phyloP scores from a whole-genome alignment of 2,329 filamentous ascomycete genomes.

The Zarea fungicola region DNA sequence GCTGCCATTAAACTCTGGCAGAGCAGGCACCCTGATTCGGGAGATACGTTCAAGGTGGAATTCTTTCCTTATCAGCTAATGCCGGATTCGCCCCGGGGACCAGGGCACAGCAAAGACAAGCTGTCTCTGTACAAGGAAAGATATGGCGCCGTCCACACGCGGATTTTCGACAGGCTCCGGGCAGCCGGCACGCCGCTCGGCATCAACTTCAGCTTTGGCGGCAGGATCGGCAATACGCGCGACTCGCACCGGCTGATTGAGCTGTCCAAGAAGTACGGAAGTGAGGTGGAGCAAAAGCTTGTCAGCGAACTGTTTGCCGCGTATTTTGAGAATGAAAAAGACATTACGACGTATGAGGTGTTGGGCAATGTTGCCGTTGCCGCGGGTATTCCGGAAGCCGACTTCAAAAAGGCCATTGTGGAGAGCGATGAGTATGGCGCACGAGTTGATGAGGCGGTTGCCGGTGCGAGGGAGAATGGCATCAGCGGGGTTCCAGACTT shows the following conservation, averaged over 20 bases:
- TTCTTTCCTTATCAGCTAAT: conserved; percentile 43
- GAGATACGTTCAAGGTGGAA: conserved; percentile 54
- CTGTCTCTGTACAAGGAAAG: conserved; percentile 29
- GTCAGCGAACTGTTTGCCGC: conserved; percentile 38
- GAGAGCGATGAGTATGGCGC: conserved; percentile 44
- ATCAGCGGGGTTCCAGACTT: conserved; percentile 69
- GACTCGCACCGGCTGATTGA: conserved; percentile 42
- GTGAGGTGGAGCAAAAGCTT: conserved; percentile 52
- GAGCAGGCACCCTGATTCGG: conserved; percentile 33
- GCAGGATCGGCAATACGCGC: conserved; percentile 11
- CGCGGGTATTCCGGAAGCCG: conserved; percentile 42
- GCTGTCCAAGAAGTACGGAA: conserved; percentile 43
- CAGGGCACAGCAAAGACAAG: conserved; percentile 31
- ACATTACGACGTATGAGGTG: conserved; percentile 36
- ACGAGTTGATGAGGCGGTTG: conserved; percentile 28
- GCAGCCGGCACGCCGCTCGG: conserved; percentile 29
- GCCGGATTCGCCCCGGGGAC: conserved; percentile 28
- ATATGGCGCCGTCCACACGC: conserved; percentile 61
- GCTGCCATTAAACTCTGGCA: conserved; percentile 39
- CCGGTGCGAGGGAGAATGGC: conserved; percentile 23
- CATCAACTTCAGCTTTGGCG: conserved; percentile 44
- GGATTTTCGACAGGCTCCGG: conserved; percentile 26
- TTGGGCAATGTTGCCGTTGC: conserved; percentile 29
- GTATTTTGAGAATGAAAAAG: conserved; percentile 38
- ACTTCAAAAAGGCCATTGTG: conserved; percentile 32